Evolutionary conservation across 345 rosid species (phyloP), one percentile per base, ranked within the genome.

Genomic region (Gossypium turneri): DNA sequence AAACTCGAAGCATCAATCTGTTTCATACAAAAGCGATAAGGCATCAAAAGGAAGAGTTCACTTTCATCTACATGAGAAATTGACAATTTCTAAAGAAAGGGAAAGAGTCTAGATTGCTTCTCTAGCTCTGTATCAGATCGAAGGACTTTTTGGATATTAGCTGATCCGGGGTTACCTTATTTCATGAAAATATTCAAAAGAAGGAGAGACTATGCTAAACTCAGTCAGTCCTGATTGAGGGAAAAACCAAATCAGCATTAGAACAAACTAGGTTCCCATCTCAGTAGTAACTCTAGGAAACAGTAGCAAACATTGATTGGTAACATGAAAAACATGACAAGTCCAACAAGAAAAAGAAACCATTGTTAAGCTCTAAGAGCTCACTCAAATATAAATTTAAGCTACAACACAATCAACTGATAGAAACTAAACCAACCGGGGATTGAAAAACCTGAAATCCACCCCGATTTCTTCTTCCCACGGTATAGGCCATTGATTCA

Each of bases 401-500:
- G 34, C 45, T 69, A 51, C 72, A 52, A 57, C 67, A 66, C 51
- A 66, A 62, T 45, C 48, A 73, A 55, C 50, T 66, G 59, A 78
- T 60, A 72, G 77, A 74, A 81, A 47, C 71, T 78, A 81, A 82
- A 81, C 67, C 79, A 78, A 75, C 83, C 82, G 34, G 84, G 89
- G 84, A 81, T 72, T 9, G 75, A 73, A 83, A 79, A 80, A 79
- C 90, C 88, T 83, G 88, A 86, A 76, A 73, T 73, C 76, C 47
- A 79, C 56, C 65, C 81, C 81, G 84, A 83, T 82, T 74, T 79
- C 83, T 78, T 79, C 83, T 81, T 81, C 85, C 83, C 74, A 51
- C 75, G 47, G 77, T 50, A 44, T 74, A 75, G 70, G 86, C 92
- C 92, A 90, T 74, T 80, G 90, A 80, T 80, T 67, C 79, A 73